Base-by-base conservation (phyloP, 1,284 basidiomycete species). In the Puccinia polysora region DNA sequence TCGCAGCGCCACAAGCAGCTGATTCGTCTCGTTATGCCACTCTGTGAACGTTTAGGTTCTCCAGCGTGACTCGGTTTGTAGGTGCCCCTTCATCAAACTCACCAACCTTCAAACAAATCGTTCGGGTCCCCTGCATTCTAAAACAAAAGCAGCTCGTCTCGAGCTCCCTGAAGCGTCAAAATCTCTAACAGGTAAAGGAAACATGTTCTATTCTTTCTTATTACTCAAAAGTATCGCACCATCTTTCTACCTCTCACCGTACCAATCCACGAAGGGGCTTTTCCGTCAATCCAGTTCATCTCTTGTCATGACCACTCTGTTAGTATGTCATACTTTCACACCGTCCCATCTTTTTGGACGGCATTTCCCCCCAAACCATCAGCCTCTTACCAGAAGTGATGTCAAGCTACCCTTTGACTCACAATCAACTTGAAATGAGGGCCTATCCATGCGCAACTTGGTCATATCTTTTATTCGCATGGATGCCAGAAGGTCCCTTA, bases 171-270 rank as follows among this genome's bases (percentile, higher is more conserved):
- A 63, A 49, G 40, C 45, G 47, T 28, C 62, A n/a, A n/a, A 40
- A 65, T 52, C 47, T 43, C 36, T 25, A 63, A 32, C 38, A 63
- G 60, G 60, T 49, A 63, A 63, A 50, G 60, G 45, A 47, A 63
- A 63, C 30, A 63, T 25, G 40, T 63, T 50, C 60, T 63, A 8
- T 63, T 63, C 60, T 63, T 36, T 63, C 45, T 45, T 30, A 30
- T 63, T 14, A 43, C 45, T 63, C 23, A 45, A 49, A 34, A 49
- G 34, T 1, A 47, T n/a, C 45, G n/a, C 34, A 63, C 43, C 47
- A 38, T 30, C 36, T 40, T 63, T 63, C 32, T 63, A 60, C 23
- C 58, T 60, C 36, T 20, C 58, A 3, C 8, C 45, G 34, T 14
- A 15, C 20, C 59, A 40, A 28, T 7, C 4, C 59, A 47, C 25